Percentiles rank a stretch among this genome's conserved stretches.
Conservation (phyloP, 2,329 filamentous ascomycete species). For the Ophiostoma populinum region DNA sequence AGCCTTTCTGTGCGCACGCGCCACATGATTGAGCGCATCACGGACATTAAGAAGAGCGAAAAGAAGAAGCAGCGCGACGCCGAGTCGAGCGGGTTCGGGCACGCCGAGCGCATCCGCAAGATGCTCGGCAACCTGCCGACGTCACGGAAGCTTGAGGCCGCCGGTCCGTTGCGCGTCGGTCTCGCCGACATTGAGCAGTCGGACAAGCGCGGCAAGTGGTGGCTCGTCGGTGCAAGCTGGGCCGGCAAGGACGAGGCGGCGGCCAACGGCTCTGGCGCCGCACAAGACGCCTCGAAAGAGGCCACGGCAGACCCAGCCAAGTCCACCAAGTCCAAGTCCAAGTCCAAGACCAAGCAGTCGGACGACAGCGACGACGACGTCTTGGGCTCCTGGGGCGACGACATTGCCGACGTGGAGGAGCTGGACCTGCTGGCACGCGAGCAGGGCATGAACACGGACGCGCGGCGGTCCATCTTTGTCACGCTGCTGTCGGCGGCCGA, state of each 20-base stretch:
- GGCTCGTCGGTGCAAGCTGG: slow-evolving; percentile 95
- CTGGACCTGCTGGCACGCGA: slow-evolving; percentile 44
- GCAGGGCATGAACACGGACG: slow-evolving; percentile 73
- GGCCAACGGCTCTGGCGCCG: not conserved
- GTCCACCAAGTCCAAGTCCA: slow-evolving; percentile 13
- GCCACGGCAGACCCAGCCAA: slow-evolving; percentile 2
- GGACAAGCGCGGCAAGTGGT: slow-evolving; percentile 90
- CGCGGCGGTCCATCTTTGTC: slow-evolving; percentile 82
- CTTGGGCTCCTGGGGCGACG: slow-evolving; percentile 25
- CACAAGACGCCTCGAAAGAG: slow-evolving; percentile 7
- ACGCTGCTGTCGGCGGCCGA: slow-evolving; percentile 75
- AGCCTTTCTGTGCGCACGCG: slow-evolving; percentile 75
- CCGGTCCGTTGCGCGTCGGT: slow-evolving; percentile 66
- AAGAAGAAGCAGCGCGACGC: slow-evolving; percentile 40
- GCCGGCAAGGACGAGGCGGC: slow-evolving; percentile 21
- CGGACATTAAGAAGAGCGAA: slow-evolving; percentile 85
- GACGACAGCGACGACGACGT: slow-evolving; percentile 17
- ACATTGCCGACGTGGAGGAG: slow-evolving; percentile 50
- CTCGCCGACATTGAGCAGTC: slow-evolving; percentile 68
- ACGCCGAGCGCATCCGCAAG: slow-evolving; percentile 79
- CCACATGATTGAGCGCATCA: slow-evolving; percentile 96
- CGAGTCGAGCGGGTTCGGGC: slow-evolving; percentile 53
- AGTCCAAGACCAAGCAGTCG: slow-evolving; percentile 15
- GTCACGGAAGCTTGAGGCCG: slow-evolving; percentile 45
- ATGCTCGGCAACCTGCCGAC: slow-evolving; percentile 58